Percentiles rank a stretch among this genome's conserved stretches.
Evolutionary conservation across 140 eudicot genomes (phyloP).

Genomic region (Bidens hawaiensis): DNA sequence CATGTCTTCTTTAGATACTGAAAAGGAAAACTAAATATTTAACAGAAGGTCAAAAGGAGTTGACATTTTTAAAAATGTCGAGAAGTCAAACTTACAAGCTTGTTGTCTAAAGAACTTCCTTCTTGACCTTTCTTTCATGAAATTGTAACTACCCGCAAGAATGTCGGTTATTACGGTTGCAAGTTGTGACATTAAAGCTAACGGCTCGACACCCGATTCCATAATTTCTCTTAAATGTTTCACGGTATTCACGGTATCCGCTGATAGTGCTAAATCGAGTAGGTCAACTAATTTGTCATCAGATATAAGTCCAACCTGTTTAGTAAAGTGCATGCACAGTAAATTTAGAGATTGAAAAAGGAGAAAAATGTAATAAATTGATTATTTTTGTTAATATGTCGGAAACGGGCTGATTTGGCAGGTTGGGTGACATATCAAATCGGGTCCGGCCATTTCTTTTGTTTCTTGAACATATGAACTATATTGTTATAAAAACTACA

Average conservation of each 20-base stretch:
- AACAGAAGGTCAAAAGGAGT: constrained; percentile 3
- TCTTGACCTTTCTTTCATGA: constrained; percentile 56
- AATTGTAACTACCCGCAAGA: constrained; percentile 91
- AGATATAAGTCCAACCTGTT: constrained; percentile 89
- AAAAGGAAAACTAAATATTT: constrained; percentile 19
- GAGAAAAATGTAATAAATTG: background rate
- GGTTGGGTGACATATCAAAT: background rate
- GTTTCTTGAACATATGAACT: background rate
- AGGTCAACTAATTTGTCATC: constrained; percentile 96
- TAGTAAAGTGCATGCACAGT: constrained; percentile 14
- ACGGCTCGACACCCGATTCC: constrained; percentile 96
- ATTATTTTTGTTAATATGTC: background rate
- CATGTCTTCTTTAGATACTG: constrained; percentile 90
- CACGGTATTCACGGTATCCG: constrained; percentile 94
- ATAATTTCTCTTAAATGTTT: constrained; percentile 82
- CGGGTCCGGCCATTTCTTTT: background rate
- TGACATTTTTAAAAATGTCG: background rate
- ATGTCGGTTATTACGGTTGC: constrained; percentile 97
- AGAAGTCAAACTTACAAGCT: constrained; percentile 51
- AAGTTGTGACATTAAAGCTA: constrained; percentile 96
- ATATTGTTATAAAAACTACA: background rate
- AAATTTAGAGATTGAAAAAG: background rate
- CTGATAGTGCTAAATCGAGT: constrained; percentile 94
- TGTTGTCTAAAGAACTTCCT: constrained; percentile 82
- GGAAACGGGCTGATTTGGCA: background rate